Evolutionary conservation across 116 monocot genomes (phyloP), one percentile per base, ranked within the genome.

Genomic region (Posidonia oceanica): DNA sequence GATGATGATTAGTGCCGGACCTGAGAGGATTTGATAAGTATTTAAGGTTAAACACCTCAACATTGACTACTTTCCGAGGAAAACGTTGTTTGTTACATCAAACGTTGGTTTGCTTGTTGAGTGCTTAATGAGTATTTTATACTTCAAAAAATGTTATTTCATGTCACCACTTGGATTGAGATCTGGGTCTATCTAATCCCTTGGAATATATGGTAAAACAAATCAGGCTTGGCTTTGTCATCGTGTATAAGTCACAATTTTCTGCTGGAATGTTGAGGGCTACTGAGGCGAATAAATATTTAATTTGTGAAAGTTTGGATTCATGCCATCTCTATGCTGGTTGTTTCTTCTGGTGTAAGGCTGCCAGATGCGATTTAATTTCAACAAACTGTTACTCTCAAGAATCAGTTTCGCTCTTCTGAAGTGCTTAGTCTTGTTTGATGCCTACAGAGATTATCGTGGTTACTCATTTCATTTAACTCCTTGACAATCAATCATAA

Each of bases 1-100:
- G 89, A 90, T 54, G 89, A 90, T 80, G 83, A 90, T 54, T 90
- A 65, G 42, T 21, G 48, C 48, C 7, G 11, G 12, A 48, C 48
- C 12, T 48, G 3, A 48, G 48, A 10, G 48, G 48, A 10, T 48
- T 7, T 48, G 48, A 7, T 7, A 48, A 48, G 48, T 48, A 48
- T 48, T 48, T 3, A 1, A 48, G 48, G 12, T 12, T 12, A 48
- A 42, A 42, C 3, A 7, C 48, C 48, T 48, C 48, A 10, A 48
- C 11, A 48, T 48, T 48, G 5, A 10, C 36, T 29, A 14, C 8
- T 4, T 61, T 36, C 3, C 10, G 36, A 29, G 29, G 4, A 11
- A 61, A 58, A 20, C 2, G 20, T 58, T 17, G 18, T 4, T 7
- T 17, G 58, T 20, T 8, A 8, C 16, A 7, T 58, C 58, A 36